These are phyloP conservation scores for Phialophora tarda DNA, from an alignment of 2,329 filamentous ascomycete genomes.

Conservation along the genomic window DNA sequence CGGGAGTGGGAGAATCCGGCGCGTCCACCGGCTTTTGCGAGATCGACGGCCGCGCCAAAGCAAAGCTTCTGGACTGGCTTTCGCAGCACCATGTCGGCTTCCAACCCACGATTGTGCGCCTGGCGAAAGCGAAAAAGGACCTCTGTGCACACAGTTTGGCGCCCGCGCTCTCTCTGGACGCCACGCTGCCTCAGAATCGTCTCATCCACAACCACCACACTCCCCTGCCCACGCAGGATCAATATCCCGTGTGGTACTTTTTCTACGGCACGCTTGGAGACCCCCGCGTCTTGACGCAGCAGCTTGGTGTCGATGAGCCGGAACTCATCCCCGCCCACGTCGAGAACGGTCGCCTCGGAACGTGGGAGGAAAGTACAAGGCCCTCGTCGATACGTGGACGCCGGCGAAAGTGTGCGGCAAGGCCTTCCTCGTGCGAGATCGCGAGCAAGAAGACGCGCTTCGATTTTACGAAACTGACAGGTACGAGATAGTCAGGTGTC, in stretches of 20 bases:
- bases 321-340: constrained; percentile 42
- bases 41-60: constrained; percentile 34
- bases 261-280: constrained; percentile 51
- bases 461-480: constrained; percentile 47
- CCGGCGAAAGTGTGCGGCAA: constrained; percentile 40
- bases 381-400: constrained; percentile 44
- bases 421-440: constrained; percentile 43
- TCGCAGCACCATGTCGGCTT: constrained; percentile 31
- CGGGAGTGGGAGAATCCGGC: neutral
- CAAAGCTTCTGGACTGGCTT: constrained; percentile 33
- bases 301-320: constrained; percentile 43
- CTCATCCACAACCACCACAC: constrained; percentile 16
- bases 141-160: constrained; percentile 38
- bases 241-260: constrained; percentile 52
- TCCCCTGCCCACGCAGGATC: constrained; percentile 38
- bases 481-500: constrained; percentile 49
- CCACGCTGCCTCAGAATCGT: constrained; percentile 43
- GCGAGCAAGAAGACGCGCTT: constrained; percentile 45
- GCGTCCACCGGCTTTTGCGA: constrained; percentile 37
- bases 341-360: constrained; percentile 42
- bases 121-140: constrained; percentile 41
- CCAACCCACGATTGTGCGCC: constrained; percentile 41
- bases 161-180: constrained; percentile 40
- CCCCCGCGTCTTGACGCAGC: constrained; percentile 41
- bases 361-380: constrained; percentile 50